Base-by-base conservation (phyloP, 345 rosid species). In the Aurinia saxatilis region DNA sequence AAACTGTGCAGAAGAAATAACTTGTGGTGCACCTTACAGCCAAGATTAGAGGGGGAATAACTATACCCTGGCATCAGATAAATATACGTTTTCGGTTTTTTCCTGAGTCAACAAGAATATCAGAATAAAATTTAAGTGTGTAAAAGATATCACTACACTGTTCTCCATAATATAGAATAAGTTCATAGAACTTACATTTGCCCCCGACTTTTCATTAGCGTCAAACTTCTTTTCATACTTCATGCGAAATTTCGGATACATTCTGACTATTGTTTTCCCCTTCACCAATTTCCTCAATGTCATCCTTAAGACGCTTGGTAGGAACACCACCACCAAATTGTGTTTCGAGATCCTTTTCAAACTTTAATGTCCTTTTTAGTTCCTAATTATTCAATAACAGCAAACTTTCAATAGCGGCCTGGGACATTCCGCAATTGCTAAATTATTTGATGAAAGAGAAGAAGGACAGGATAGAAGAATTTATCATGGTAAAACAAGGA, bases 141-240 rank as follows among this genome's bases (percentile, higher is more conserved):
- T 27, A 38, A 48, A 61, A 25, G 42, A 38, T 44, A 29, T 45
- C 14, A 37, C 8, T 44, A 53, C 56, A 14, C 68, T 50, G 53
- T 12, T 33, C 70, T 64, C 33, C 62, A 68, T 35, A 37, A 17
- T 18, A 48, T 39, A 27, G 31, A 27, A 27, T 5, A 42, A 17
- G 29, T 49, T 35, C 17, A 56, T 14, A 51, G 33, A 60, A 63
- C 80, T 61, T 79, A 93, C 96, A 56, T 81, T 82, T 49, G 42
- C 66, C 64, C 52, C 83, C 13, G 65, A 67, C 80, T 77, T 90
- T 70, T 93, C 88, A 80, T 69, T 75, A 42, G 84, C 95, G 72
- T 95, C 88, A 72, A 92, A 87, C 72, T 87, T 92, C 67, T 72
- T 84, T 73, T 92, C 97, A 63, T 92, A 92, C 81, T 93, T 89